phyloP scores from a whole-genome alignment of 306 rosid genomes.

The Vachellia pachyceras region DNA sequence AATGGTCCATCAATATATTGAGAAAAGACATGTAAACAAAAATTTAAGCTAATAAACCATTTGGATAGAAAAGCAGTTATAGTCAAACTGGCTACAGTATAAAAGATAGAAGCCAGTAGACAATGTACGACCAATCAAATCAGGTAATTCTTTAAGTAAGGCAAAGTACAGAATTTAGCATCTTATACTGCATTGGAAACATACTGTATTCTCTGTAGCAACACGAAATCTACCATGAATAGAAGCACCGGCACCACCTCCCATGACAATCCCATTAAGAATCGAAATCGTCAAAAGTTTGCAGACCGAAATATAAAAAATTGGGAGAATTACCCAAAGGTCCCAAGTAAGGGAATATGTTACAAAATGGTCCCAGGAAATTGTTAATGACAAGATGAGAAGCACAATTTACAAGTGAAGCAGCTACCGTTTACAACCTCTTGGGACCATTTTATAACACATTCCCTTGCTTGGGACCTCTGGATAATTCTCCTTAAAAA shows the following conservation, averaged over 20 bases:
- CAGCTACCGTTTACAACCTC: no score
- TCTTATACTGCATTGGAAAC: conserved; percentile 14
- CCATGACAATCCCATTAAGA: conserved; percentile 93
- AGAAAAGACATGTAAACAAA: conserved; percentile 25
- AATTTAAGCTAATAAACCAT: background rate
- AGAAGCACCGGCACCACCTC: conserved; percentile 97
- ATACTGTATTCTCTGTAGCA: conserved; percentile 86
- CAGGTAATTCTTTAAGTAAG: background rate
- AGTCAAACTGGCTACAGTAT: background rate
- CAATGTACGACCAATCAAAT: background rate
- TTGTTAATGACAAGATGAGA: no score
- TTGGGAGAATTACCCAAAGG: no score
- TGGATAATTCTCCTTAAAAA: no score
- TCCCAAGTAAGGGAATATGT: no score
- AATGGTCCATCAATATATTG: conserved; percentile 36
- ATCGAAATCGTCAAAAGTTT: conserved; percentile 78
- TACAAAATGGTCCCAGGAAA: no score
- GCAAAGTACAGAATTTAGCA: background rate
- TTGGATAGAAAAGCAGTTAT: background rate
- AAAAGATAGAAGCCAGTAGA: conserved; percentile 18
- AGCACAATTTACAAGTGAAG: no score
- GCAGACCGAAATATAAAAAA: conserved; percentile 33
- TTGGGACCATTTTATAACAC: no score
- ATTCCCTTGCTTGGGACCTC: no score
- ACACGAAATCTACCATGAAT: conserved; percentile 89